Evolutionary conservation across 352 stramenopile genomes (phyloP).

Genomic region (Globisporangium parvum): DNA sequence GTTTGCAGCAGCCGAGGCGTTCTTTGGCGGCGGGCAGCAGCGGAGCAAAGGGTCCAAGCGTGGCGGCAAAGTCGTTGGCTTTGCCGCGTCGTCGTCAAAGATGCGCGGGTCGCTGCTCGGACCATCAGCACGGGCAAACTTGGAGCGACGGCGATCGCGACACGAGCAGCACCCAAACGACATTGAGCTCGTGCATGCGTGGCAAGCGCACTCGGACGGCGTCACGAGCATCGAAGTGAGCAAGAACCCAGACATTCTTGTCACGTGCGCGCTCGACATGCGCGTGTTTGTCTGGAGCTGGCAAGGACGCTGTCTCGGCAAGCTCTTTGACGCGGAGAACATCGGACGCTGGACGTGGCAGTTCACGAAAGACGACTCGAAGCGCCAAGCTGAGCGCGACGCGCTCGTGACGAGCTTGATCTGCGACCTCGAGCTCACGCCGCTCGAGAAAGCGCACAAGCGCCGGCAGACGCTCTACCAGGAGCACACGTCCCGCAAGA

Average conservation of each 20-base stretch:
- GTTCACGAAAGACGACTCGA: constrained; percentile 52
- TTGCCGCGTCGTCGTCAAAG: background rate
- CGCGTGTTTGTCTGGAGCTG: constrained; percentile 67
- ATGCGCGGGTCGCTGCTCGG: constrained; percentile 3
- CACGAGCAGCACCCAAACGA: background rate
- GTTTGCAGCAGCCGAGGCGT: constrained; percentile 39
- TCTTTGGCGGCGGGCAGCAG: constrained; percentile 16
- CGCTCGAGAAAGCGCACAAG: constrained; percentile 29
- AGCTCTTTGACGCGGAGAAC: constrained; percentile 62
- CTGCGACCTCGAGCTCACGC: constrained; percentile 39
- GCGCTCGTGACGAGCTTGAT: constrained; percentile 33
- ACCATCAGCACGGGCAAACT: too few relatives aligned
- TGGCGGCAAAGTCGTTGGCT: constrained; percentile 9
- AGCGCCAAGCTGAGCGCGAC: constrained; percentile 34
- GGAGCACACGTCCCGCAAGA: constrained; percentile 44
- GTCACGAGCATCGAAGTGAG: constrained; percentile 54
- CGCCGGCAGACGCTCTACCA: constrained; percentile 39
- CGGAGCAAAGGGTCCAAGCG: constrained; percentile 11
- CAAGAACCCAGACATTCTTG: constrained; percentile 49
- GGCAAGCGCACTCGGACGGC: constrained; percentile 42
- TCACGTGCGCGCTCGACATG: constrained; percentile 63
- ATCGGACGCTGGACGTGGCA: constrained; percentile 34
- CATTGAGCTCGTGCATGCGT: constrained; percentile 17
- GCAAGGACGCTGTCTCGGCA: constrained; percentile 48
- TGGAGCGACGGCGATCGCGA: background rate